These are phyloP conservation scores for Phytomonas sp. DNA, from an alignment of 208 protist species.

Conservation along the genomic window DNA sequence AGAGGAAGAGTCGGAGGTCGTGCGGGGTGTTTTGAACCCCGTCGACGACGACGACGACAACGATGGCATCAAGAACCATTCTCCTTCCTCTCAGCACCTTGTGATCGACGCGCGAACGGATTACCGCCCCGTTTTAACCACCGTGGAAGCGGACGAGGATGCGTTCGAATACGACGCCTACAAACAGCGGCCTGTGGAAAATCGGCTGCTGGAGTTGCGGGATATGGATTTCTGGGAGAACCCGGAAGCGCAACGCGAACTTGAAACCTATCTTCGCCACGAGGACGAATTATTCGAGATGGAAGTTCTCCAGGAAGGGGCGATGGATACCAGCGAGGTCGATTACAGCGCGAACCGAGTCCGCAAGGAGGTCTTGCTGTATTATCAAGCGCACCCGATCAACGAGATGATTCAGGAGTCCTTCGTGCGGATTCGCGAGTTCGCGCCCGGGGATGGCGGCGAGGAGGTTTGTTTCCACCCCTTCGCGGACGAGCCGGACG, in stretches of 20 bases:
- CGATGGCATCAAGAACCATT: neutral
- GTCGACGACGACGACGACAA: neutral
- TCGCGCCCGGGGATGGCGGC: slow-evolving; percentile 28
- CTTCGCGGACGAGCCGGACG: slow-evolving; percentile 2
- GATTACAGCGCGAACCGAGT: slow-evolving; percentile 58
- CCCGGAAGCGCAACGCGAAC: slow-evolving; percentile 23
- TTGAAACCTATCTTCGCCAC: slow-evolving; percentile 36
- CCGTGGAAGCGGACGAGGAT: slow-evolving; percentile 14
- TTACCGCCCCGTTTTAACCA: slow-evolving; percentile 24
- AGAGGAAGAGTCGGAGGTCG: too few relatives aligned
- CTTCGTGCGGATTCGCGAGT: slow-evolving; percentile 68
- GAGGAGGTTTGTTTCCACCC: slow-evolving; percentile 2
- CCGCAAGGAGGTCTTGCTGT: slow-evolving; percentile 73
- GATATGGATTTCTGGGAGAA: slow-evolving; percentile 69
- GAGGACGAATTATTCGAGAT: slow-evolving; percentile 28
- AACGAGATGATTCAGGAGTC: slow-evolving; percentile 88
- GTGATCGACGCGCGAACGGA: slow-evolving; percentile 34
- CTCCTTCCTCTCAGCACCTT: slow-evolving; percentile 9
- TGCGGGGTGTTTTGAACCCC: too few relatives aligned
- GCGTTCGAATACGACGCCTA: slow-evolving; percentile 56
- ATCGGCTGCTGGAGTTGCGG: slow-evolving; percentile 32
- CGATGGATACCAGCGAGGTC: slow-evolving; percentile 65
- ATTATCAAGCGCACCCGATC: slow-evolving; percentile 78
- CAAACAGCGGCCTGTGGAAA: slow-evolving; percentile 45
- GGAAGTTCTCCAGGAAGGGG: slow-evolving; percentile 57